Percentiles rank a stretch among this genome's conserved stretches.
Evolutionary conservation across 768 basidiomycete species (phyloP).

Genomic region (Pisolithus marmoratus): DNA sequence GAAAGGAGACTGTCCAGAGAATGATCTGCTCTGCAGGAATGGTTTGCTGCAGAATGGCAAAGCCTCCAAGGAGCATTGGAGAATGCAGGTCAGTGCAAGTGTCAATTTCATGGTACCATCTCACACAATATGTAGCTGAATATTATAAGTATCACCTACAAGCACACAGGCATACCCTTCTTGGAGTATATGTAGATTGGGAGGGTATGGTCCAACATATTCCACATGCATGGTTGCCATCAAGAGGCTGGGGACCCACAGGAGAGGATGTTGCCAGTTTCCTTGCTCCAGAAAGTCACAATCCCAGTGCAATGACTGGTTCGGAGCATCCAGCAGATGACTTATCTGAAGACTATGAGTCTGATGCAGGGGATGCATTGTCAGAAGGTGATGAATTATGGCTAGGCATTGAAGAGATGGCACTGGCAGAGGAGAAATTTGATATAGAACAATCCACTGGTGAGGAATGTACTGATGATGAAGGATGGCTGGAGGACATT

Average conservation of each 20-base stretch:
- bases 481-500: neutral
- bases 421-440: conserved; percentile 1
- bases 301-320: too few species aligned
- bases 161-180: neutral
- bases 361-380: neutral
- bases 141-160: neutral
- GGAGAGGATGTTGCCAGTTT: neutral
- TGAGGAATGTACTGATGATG: neutral
- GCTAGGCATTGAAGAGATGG: neutral
- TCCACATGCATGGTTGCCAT: neutral
- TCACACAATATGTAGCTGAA: neutral
- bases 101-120: too few species aligned
- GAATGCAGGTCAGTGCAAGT: too few species aligned
- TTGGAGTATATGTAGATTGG: neutral
- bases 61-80: too few species aligned
- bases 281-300: neutral
- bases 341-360: neutral
- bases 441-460: neutral
- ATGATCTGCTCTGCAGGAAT: neutral
- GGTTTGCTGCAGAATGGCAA: too few species aligned
- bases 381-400: conserved; percentile 3
- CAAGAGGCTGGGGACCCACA: neutral
- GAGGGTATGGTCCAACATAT: neutral
- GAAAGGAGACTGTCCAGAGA: neutral
- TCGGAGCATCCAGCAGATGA: neutral